Percentiles rank a stretch among this genome's conserved stretches.
Conservation (phyloP, 2,329 filamentous ascomycete species). For the Rachicladosporium sp. region DNA sequence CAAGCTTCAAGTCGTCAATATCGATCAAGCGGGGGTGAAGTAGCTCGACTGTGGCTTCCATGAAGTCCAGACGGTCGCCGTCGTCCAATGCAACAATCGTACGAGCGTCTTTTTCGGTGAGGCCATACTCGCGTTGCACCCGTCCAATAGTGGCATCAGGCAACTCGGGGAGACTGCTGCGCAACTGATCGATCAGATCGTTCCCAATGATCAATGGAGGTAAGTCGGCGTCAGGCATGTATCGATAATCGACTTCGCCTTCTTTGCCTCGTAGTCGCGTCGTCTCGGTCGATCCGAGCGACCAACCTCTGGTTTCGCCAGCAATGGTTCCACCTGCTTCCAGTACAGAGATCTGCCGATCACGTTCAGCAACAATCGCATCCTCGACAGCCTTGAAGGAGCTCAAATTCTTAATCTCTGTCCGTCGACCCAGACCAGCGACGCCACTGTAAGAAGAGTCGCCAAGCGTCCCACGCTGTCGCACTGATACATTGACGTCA, state of each 20-base stretch:
- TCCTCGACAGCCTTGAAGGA: conserved; percentile 93
- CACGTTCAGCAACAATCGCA: conserved; percentile 79
- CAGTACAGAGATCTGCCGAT: conserved; percentile 72
- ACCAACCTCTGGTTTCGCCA: conserved; percentile 90
- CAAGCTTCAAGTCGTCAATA: conserved; percentile 22
- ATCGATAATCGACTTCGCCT: conserved; percentile 92
- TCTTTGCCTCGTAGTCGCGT: conserved; percentile 78
- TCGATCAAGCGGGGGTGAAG: conserved; percentile 25
- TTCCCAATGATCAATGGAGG: conserved; percentile 62
- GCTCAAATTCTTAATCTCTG: conserved; percentile 94
- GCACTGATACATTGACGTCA: conserved; percentile 90
- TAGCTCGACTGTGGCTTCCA: conserved; percentile 51
- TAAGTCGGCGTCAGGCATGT: conserved; percentile 95
- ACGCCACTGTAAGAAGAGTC: conserved; percentile 44
- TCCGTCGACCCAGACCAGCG: conserved; percentile 64
- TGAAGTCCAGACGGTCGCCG: conserved; percentile 71
- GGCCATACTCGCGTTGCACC: conserved; percentile 43
- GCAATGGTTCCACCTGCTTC: conserved; percentile 61
- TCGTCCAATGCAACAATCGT: conserved; percentile 66
- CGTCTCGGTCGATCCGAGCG: conserved; percentile 71
- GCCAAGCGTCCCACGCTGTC: conserved; percentile 34
- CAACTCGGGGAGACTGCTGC: conserved; percentile 50
- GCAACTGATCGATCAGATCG: conserved; percentile 56
- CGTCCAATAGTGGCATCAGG: conserved; percentile 56
- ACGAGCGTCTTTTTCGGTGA: conserved; percentile 72